A percentile compares a stretch with the other conserved stretches of the same genome.
Evolutionary conservation across 768 basidiomycete species (phyloP).

Genomic region (Pleurotus djamor): DNA sequence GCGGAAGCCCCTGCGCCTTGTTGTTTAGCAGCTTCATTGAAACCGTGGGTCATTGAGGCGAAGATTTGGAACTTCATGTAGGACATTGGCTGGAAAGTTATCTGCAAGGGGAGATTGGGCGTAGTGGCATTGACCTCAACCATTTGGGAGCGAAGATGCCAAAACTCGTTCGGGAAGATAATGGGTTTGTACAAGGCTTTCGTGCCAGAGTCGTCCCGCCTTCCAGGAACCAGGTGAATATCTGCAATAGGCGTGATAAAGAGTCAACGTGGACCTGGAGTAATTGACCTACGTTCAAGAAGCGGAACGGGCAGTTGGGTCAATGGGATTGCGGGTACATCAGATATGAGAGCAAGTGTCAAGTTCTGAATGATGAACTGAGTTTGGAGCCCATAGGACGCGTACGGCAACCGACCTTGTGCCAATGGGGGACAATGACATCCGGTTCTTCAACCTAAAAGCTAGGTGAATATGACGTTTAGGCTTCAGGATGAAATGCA

Average conservation of each 20-base stretch:
- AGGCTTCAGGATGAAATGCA: slow-evolving; percentile 9
- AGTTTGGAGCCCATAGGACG: neutral
- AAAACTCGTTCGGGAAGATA: slow-evolving; percentile 93
- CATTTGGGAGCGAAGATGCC: slow-evolving; percentile 83
- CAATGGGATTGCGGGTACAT: slow-evolving; percentile 53
- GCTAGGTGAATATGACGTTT: neutral
- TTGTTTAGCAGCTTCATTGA: slow-evolving; percentile 82
- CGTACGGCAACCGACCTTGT: slow-evolving; percentile 45
- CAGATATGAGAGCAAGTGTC: slow-evolving; percentile 82
- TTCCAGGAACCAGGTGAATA: slow-evolving; percentile 55
- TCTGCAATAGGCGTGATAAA: slow-evolving; percentile 37
- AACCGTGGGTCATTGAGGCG: slow-evolving; percentile 80
- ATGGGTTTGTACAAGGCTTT: slow-evolving; percentile 83
- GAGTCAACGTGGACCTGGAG: neutral
- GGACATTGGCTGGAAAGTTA: slow-evolving; percentile 84
- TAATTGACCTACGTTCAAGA: slow-evolving; percentile 50
- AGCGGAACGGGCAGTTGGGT: slow-evolving; percentile 57
- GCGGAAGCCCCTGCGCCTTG: slow-evolving; percentile 58
- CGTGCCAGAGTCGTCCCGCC: slow-evolving; percentile 63
- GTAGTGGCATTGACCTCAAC: slow-evolving; percentile 86
- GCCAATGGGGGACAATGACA: slow-evolving; percentile 82
- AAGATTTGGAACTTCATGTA: slow-evolving; percentile 88
- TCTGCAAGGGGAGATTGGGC: slow-evolving; percentile 69
- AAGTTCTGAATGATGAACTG: slow-evolving; percentile 60
- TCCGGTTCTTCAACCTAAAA: slow-evolving; percentile 27